Percentiles rank a stretch among this genome's conserved stretches.
phyloP scores from a whole-genome alignment of 164 flowering plant genomes.

The Liriodendron chinense region DNA sequence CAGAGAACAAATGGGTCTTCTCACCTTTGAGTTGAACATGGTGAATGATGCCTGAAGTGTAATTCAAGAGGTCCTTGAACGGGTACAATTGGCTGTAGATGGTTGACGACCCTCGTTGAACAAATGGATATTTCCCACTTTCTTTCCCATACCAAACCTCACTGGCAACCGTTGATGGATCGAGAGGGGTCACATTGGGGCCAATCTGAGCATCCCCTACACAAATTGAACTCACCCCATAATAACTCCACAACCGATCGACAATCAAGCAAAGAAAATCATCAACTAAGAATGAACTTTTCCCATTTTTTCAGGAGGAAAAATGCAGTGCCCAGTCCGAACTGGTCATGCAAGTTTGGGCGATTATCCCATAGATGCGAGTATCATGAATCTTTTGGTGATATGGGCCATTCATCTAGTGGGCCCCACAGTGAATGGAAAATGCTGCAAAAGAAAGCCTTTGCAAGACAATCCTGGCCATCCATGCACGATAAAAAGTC shows the following conservation, averaged over 20 bases:
- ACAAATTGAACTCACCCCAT: background rate
- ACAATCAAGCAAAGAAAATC: background rate
- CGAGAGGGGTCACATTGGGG: conserved; percentile 53
- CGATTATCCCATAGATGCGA: too few relatives aligned
- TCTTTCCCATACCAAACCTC: conserved; percentile 82
- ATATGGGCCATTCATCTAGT: too few relatives aligned
- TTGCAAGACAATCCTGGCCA: too few relatives aligned
- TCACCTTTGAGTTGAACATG: conserved; percentile 79
- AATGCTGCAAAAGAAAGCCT: too few relatives aligned
- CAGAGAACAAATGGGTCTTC: background rate
- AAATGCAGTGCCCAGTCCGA: background rate
- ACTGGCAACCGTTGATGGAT: conserved; percentile 73
- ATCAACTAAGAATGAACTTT: background rate
- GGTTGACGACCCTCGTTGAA: conserved; percentile 43
- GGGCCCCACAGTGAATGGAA: too few relatives aligned
- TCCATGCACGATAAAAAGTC: too few relatives aligned
- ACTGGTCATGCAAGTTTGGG: too few relatives aligned
- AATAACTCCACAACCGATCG: too few relatives aligned
- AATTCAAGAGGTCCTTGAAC: conserved; percentile 72
- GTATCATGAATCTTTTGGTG: too few relatives aligned
- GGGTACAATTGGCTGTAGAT: conserved; percentile 85
- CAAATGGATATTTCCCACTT: conserved; percentile 47
- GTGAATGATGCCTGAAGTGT: conserved; percentile 91
- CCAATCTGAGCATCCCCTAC: conserved; percentile 77
- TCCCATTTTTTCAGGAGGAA: background rate